These are phyloP conservation scores for Ganoderma multipileum DNA, from an alignment of 1,284 basidiomycete genomes.

Conservation along the genomic window DNA sequence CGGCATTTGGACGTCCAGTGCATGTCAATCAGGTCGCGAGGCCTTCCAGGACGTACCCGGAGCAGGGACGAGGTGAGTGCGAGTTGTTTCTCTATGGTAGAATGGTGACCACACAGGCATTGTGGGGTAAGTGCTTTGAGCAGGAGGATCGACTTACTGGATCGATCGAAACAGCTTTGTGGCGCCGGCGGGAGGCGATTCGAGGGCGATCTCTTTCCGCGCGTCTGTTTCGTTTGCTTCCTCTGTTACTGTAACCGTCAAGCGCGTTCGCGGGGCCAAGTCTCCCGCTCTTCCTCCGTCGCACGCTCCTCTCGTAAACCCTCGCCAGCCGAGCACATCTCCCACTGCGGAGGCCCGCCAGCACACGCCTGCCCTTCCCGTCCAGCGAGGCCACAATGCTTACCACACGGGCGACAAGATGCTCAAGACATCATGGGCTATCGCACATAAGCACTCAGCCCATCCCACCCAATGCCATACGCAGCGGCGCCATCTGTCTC, in stretches of 20 bases:
- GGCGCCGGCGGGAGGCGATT: background rate
- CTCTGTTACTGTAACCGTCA: background rate
- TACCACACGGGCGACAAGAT: background rate
- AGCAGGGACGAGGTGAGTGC: background rate
- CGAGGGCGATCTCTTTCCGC: background rate
- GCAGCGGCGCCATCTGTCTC: background rate
- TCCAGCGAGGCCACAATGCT: background rate
- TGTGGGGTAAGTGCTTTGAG: background rate
- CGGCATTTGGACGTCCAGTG: background rate
- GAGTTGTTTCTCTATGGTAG: background rate
- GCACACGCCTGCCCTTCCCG: background rate
- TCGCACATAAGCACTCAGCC: background rate
- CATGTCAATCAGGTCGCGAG: background rate
- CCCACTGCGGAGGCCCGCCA: background rate
- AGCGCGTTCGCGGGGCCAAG: background rate
- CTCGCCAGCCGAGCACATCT: background rate
- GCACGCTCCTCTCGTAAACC: background rate
- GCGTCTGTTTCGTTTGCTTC: background rate
- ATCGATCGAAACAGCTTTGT: background rate
- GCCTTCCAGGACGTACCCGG: background rate
- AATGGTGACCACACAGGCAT: background rate
- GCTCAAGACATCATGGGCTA: background rate
- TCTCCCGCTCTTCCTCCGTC: background rate
- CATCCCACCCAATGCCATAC: background rate
- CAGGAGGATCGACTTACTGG: background rate